These are phyloP conservation scores for Nicotiana noctiflora DNA, from an alignment of 257 asterid species.

Conservation along the genomic window DNA sequence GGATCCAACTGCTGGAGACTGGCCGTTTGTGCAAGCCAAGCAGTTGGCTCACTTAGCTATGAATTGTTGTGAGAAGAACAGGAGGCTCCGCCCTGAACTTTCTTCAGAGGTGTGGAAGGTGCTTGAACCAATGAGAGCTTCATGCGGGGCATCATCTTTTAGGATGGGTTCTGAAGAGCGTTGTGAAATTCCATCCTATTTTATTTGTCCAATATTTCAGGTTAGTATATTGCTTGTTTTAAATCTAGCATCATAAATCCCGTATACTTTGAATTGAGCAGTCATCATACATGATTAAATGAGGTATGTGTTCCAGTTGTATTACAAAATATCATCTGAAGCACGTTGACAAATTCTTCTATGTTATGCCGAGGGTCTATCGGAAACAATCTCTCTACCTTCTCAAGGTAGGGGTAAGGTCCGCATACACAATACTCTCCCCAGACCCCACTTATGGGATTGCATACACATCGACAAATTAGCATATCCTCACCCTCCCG, in stretches of 20 bases:
- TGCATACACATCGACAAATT: neutral
- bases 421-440: too few species aligned
- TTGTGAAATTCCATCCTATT: conserved; percentile 52
- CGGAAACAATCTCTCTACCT: too few species aligned
- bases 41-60: conserved; percentile 83
- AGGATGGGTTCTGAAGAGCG: conserved; percentile 42
- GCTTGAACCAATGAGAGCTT: conserved; percentile 73
- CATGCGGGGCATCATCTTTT: conserved; percentile 53
- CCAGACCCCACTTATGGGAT: too few species aligned
- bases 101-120: conserved; percentile 71
- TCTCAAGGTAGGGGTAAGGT: too few species aligned
- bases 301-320: neutral
- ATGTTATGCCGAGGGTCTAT: too few species aligned
- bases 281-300: neutral
- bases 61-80: conserved; percentile 46
- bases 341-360: neutral
- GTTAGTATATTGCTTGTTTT: conserved; percentile 28
- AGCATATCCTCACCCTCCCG: neutral
- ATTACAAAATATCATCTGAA: neutral
- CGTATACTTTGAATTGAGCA: neutral
- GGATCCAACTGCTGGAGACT: conserved; percentile 90
- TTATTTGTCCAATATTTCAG: conserved; percentile 91
- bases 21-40: conserved; percentile 95
- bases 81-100: conserved; percentile 67
- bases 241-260: neutral